Conservation (phyloP, 441 rosid genomes). For the Kokia cookei region DNA sequence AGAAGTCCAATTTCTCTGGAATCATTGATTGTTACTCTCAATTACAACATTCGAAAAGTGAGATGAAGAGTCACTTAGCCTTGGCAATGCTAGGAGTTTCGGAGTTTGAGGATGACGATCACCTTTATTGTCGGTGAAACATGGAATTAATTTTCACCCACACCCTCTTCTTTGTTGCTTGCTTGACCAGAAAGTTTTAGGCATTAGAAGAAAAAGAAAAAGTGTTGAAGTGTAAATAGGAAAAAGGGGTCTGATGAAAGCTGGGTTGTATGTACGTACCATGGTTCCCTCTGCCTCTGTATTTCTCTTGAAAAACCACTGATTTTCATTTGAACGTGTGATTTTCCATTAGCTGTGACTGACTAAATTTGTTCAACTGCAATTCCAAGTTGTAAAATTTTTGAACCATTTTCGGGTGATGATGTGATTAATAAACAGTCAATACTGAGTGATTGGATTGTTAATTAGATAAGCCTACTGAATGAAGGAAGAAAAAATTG, state of each 20-base stretch:
- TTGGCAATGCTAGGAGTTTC: constrained; percentile 94
- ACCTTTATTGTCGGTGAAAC: constrained; percentile 45
- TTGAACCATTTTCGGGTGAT: background rate
- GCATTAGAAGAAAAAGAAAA: background rate
- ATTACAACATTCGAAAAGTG: constrained; percentile 62
- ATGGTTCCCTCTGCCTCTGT: background rate
- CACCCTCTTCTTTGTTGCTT: background rate
- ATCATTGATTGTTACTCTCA: constrained; percentile 61
- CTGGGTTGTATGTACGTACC: constrained; percentile 18
- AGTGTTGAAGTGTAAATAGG: constrained; percentile 29
- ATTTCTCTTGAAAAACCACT: background rate
- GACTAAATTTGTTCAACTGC: too few relatives aligned
- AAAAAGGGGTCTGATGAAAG: constrained; percentile 11
- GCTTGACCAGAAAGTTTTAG: constrained; percentile 18
- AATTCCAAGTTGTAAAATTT: too few relatives aligned
- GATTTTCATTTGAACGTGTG: background rate
- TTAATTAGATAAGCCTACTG: background rate
- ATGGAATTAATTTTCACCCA: background rate
- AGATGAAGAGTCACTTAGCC: constrained; percentile 83
- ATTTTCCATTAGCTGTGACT: too few relatives aligned
- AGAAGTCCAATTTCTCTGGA: constrained; percentile 49
- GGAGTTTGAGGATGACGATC: constrained; percentile 70
- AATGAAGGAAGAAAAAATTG: background rate
- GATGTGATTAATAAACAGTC: background rate
- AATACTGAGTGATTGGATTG: background rate